Conservation (phyloP, 2,329 filamentous ascomycete genomes). For the Daldinia sp. region DNA sequence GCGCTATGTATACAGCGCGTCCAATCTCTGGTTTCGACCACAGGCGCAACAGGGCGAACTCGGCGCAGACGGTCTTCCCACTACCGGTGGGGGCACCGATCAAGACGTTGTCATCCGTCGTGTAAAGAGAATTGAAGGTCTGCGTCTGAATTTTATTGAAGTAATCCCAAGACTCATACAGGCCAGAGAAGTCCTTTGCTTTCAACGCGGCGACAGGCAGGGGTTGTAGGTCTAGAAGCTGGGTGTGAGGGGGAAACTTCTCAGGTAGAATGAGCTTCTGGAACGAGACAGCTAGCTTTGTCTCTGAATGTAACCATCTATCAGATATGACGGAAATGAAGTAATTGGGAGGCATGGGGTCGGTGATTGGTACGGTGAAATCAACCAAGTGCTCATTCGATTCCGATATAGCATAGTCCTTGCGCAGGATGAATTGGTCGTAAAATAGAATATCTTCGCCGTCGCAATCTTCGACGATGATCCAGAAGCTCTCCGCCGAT, state of each 20-base stretch:
- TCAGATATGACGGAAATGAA: constrained; percentile 96
- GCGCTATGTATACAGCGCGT: constrained; percentile 91
- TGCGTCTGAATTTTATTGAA: constrained; percentile 99
- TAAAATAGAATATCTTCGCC: constrained; percentile 96
- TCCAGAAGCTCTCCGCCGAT: constrained; percentile 92
- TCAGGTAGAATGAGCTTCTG: constrained; percentile 94
- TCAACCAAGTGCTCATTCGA: constrained; percentile 94
- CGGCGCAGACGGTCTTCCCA: constrained; percentile 96
- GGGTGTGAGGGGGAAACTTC: constrained; percentile 94
- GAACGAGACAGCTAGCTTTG: constrained; percentile 90
- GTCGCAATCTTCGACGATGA: constrained; percentile 95
- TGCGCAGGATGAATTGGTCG: constrained; percentile 90
- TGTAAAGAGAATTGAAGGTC: constrained; percentile 92
- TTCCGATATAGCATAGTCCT: constrained; percentile 85
- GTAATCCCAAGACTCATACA: constrained; percentile 84
- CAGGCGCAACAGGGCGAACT: constrained; percentile 89
- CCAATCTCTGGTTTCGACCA: constrained; percentile 78
- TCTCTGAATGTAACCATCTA: constrained; percentile 98
- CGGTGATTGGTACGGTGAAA: constrained; percentile 94
- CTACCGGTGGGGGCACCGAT: constrained; percentile 92
- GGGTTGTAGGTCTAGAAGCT: constrained; percentile 88
- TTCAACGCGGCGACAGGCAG: constrained; percentile 90
- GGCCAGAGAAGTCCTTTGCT: constrained; percentile 77
- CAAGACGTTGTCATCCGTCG: constrained; percentile 92
- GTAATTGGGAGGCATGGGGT: constrained; percentile 98